Percentiles rank a stretch among this genome's conserved stretches.
Evolutionary conservation across 768 basidiomycete species (phyloP).

Genomic region (Lactifluus pinguis): DNA sequence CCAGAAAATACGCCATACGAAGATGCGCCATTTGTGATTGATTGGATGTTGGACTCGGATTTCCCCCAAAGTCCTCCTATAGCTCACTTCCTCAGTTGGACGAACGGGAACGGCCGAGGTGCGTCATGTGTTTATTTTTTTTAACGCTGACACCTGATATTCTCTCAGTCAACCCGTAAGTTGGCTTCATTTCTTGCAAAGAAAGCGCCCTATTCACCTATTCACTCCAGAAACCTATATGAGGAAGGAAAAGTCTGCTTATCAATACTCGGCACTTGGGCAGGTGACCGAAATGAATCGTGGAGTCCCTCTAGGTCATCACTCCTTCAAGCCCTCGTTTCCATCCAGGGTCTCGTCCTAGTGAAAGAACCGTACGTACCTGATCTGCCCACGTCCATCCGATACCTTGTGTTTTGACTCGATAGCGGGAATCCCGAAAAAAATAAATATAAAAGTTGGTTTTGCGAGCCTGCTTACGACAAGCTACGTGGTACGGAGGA

Average conservation of each 20-base stretch:
- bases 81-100: constrained; percentile 91
- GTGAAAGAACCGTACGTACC: constrained; percentile 80
- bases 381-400: not conserved
- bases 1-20: constrained; percentile 93
- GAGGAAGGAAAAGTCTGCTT: constrained; percentile 94
- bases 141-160: not conserved
- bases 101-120: constrained; percentile 88
- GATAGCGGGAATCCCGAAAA: not conserved
- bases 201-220: not conserved
- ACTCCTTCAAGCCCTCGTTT: constrained; percentile 84
- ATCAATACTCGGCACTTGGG: constrained; percentile 88
- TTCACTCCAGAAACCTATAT: constrained; percentile 62
- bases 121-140: constrained; percentile 22
- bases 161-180: constrained; percentile 65
- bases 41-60: constrained; percentile 82
- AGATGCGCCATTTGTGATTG: constrained; percentile 91
- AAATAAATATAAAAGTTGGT: constrained; percentile 45
- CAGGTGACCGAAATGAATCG: constrained; percentile 77
- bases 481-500: constrained; percentile 87
- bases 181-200: constrained; percentile 8
- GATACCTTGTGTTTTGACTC: constrained; percentile 2
- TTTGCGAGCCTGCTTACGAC: constrained; percentile 89
- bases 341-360: constrained; percentile 88
- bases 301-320: constrained; percentile 85
- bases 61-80: constrained; percentile 77